Evolutionary conservation across 106 monocot species (phyloP).

Genomic region (Dioscorea alata): DNA sequence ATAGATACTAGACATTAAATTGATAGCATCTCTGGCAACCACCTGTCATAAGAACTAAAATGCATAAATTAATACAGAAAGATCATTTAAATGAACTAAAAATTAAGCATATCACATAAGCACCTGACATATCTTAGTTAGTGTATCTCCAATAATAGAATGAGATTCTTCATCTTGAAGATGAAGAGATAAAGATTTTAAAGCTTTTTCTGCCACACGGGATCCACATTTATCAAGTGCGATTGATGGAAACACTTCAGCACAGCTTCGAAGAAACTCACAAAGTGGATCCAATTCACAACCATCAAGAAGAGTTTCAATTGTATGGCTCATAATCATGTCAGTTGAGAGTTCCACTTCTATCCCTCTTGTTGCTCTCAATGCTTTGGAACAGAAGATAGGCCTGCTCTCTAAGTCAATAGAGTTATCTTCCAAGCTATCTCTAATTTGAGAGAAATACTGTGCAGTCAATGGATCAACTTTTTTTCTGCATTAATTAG

Average conservation of each 20-base stretch:
- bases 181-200: conserved; percentile 58
- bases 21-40: conserved; percentile 47
- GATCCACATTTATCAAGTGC: conserved; percentile 79
- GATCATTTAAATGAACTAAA: neutral
- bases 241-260: conserved; percentile 43
- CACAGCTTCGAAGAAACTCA: conserved; percentile 47
- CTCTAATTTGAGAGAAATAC: conserved; percentile 76
- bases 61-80: neutral
- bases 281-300: conserved; percentile 87
- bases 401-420: conserved; percentile 69
- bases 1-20: conserved; percentile 59
- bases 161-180: conserved; percentile 46
- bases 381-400: conserved; percentile 65
- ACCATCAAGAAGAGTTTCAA: conserved; percentile 73
- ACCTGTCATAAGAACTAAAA: conserved; percentile 34
- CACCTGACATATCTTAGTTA: conserved; percentile 75
- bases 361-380: conserved; percentile 84
- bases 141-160: conserved; percentile 55
- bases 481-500: conserved; percentile 44
- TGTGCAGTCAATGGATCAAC: conserved; percentile 84
- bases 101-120: neutral
- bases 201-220: conserved; percentile 85
- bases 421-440: conserved; percentile 52
- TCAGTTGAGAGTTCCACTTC: conserved; percentile 87
- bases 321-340: conserved; percentile 57